These are phyloP conservation scores for Crinitomyces ghanaensis DNA, from an alignment of 805 yeast species.

Conservation along the genomic window DNA sequence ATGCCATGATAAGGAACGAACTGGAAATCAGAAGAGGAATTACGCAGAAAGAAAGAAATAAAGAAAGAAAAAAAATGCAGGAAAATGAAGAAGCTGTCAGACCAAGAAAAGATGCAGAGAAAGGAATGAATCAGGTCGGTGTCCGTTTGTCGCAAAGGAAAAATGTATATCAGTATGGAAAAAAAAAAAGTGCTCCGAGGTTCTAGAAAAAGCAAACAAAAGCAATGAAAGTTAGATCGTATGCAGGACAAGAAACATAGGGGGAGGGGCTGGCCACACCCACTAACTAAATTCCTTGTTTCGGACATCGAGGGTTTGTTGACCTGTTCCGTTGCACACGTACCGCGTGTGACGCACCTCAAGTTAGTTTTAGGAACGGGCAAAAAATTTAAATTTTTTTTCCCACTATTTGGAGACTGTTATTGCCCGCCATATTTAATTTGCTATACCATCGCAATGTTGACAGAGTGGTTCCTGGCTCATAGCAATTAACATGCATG, in stretches of 20 bases:
- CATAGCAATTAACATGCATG: too few relatives aligned
- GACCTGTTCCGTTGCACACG: too few relatives aligned
- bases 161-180: neutral
- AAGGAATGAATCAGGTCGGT: neutral
- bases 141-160: conserved; percentile 2
- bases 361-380: neutral
- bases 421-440: too few relatives aligned
- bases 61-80: neutral
- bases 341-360: neutral
- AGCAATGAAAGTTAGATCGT: too few relatives aligned
- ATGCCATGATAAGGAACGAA: conserved; percentile 2
- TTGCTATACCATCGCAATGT: too few relatives aligned
- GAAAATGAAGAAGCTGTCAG: neutral
- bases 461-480: too few relatives aligned
- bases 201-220: too few relatives aligned
- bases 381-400: neutral
- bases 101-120: neutral
- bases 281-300: too few relatives aligned
- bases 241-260: too few relatives aligned
- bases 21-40: neutral
- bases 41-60: neutral
- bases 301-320: too few relatives aligned
- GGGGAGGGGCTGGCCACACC: too few relatives aligned
- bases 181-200: neutral
- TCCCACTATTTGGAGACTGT: neutral